Evolutionary conservation across 2,329 filamentous ascomycete genomes (phyloP).

Genomic region (Xylariaceae sp.): DNA sequence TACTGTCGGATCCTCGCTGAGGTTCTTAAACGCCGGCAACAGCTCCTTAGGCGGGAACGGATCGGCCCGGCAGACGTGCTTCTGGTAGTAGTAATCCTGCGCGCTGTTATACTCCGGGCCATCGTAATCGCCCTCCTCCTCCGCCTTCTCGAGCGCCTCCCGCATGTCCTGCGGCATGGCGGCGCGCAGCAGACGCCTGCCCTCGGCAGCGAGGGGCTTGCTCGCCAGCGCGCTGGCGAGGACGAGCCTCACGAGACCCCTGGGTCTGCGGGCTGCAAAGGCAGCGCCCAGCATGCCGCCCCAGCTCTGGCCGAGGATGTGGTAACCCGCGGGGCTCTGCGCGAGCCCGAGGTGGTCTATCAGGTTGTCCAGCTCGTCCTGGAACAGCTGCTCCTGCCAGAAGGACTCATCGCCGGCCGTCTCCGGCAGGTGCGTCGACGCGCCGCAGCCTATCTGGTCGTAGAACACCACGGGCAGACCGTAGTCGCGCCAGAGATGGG

Average conservation of each 20-base stretch:
- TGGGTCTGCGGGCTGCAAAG: slow-evolving; percentile 12
- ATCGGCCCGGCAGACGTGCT: slow-evolving; percentile 16
- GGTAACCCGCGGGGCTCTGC: slow-evolving; percentile 9
- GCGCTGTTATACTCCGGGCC: slow-evolving; percentile 13
- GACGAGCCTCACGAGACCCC: slow-evolving; percentile 13
- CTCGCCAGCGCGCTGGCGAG: slow-evolving; percentile 15
- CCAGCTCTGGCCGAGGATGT: slow-evolving; percentile 20
- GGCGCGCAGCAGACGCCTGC: slow-evolving; percentile 3
- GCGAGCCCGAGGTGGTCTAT: slow-evolving; percentile 1
- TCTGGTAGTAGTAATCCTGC: slow-evolving; percentile 9
- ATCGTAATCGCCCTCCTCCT: slow-evolving; percentile 14
- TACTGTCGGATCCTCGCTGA: slow-evolving; percentile 18
- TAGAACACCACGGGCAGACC: background rate
- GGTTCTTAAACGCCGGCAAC: slow-evolving; percentile 11
- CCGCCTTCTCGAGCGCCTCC: slow-evolving; percentile 10
- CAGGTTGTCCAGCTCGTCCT: slow-evolving; percentile 17
- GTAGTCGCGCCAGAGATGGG: background rate
- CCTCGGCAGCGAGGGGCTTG: slow-evolving; percentile 3
- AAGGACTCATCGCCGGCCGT: slow-evolving; percentile 14
- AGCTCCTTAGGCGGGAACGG: slow-evolving; percentile 15
- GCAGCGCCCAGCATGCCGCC: slow-evolving; percentile 17
- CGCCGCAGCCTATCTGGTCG: slow-evolving; percentile 18
- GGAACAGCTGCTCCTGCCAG: slow-evolving; percentile 17
- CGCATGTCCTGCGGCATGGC: slow-evolving; percentile 13
- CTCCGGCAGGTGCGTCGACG: slow-evolving; percentile 16